These are phyloP conservation scores for Amphicarpaea edgeworthii DNA, from an alignment of 306 rosid genomes.

Conservation along the genomic window DNA sequence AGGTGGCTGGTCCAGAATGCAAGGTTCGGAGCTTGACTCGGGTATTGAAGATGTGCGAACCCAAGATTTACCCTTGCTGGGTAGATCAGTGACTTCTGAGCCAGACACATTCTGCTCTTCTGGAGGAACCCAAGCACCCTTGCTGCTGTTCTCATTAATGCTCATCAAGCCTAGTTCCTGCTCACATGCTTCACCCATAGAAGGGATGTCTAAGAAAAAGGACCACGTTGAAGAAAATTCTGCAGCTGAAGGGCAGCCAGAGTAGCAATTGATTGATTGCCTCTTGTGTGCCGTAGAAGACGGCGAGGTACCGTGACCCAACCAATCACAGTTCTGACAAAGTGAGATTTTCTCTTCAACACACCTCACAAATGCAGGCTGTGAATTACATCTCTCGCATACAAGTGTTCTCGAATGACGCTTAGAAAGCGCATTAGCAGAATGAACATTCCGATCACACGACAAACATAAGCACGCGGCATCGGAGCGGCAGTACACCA, in stretches of 20 bases:
- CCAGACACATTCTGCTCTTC: constrained; percentile 57
- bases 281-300: constrained; percentile 76
- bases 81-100: constrained; percentile 52
- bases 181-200: constrained; percentile 82
- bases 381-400: constrained; percentile 88
- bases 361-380: constrained; percentile 86
- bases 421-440: constrained; percentile 92
- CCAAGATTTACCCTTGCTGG: constrained; percentile 54
- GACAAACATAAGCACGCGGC: constrained; percentile 92
- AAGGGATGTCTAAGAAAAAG: constrained; percentile 67
- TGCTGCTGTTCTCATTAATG: constrained; percentile 69
- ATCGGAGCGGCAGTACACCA: constrained; percentile 97
- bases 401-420: constrained; percentile 88
- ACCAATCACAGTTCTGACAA: constrained; percentile 97
- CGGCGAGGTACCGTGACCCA: constrained; percentile 67
- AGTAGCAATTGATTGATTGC: constrained; percentile 79
- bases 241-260: constrained; percentile 92
- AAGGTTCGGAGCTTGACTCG: constrained; percentile 52
- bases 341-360: constrained; percentile 82
- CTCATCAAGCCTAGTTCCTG: constrained; percentile 91
- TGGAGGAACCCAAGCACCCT: constrained; percentile 51
- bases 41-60: constrained; percentile 65
- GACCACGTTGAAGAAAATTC: constrained; percentile 97
- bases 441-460: constrained; percentile 94
- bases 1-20: constrained; percentile 50